These are phyloP conservation scores for Selaginella tamariscina DNA, from an alignment of 75 land plant species.

Conservation along the genomic window DNA sequence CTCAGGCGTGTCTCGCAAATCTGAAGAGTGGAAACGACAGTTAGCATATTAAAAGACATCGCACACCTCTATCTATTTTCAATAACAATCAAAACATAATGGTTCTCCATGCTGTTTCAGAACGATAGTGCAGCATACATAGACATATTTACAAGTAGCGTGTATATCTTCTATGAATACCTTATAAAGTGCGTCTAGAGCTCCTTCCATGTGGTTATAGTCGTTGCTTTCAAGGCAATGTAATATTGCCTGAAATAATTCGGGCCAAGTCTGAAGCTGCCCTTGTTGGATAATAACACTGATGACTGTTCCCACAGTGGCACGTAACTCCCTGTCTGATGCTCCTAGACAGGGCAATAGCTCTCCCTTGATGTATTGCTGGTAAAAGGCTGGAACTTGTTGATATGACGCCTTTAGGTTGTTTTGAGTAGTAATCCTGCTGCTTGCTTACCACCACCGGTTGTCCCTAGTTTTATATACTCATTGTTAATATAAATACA, in stretches of 20 bases:
- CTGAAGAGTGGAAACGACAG: constrained; percentile 21
- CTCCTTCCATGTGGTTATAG: constrained; percentile 93
- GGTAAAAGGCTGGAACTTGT: constrained; percentile 37
- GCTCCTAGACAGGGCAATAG: constrained; percentile 73
- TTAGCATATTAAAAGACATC: neutral
- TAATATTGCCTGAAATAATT: constrained; percentile 66
- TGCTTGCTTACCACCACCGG: constrained; percentile 73
- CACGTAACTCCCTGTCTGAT: constrained; percentile 59
- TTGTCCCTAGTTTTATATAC: constrained; percentile 85
- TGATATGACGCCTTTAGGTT: constrained; percentile 48
- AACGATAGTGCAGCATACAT: no score
- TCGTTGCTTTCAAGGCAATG: constrained; percentile 85
- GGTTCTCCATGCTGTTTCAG: no score
- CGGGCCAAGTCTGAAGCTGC: constrained; percentile 63
- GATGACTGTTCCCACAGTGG: constrained; percentile 82
- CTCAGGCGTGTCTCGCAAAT: constrained; percentile 86
- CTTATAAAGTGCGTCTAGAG: constrained; percentile 94
- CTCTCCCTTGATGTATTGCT: constrained; percentile 83
- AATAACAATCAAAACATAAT: no score
- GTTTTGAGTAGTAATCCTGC: constrained; percentile 91
- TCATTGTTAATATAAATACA: no score
- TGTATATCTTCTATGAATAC: no score
- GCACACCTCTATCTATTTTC: no score
- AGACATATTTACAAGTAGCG: no score
- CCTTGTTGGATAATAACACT: constrained; percentile 72